Evolutionary conservation across 2,329 filamentous ascomycete genomes (phyloP).

Genomic region (Emergomyces pasteurianus): DNA sequence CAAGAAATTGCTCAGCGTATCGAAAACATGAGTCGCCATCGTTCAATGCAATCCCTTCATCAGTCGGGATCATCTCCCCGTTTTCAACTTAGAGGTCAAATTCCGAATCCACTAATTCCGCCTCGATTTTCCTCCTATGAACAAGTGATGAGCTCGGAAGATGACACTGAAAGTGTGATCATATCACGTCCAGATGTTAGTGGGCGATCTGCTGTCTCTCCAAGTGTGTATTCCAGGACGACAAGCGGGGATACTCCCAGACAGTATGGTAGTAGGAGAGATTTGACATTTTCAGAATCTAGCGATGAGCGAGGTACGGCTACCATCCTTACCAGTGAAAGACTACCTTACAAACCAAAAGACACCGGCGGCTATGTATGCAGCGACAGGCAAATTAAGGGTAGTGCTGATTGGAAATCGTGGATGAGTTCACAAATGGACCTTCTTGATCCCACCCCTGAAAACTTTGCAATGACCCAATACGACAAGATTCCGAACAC

Average conservation of each 20-base stretch:
- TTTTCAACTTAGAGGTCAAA: conserved; percentile 5
- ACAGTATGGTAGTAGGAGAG: conserved; percentile 1
- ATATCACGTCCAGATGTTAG: conserved; percentile 1
- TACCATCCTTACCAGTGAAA: conserved; percentile 13
- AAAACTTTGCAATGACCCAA: not conserved
- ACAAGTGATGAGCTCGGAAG: conserved; percentile 3
- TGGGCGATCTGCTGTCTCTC: conserved; percentile 12
- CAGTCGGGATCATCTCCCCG: conserved; percentile 8
- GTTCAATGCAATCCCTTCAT: conserved; percentile 1
- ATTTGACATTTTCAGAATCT: conserved; percentile 4
- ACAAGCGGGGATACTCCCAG: conserved; percentile 17
- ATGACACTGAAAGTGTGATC: conserved; percentile 10
- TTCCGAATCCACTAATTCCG: not conserved
- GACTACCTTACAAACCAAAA: conserved; percentile 7
- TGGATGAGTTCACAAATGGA: conserved; percentile 18
- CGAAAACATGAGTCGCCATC: conserved; percentile 7
- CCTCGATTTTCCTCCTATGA: conserved; percentile 2
- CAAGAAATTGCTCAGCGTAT: conserved; percentile 13
- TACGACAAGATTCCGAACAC: conserved; percentile 4
- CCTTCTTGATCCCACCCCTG: conserved; percentile 6
- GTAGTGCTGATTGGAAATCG: conserved; percentile 14
- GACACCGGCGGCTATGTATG: not conserved
- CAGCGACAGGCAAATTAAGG: conserved; percentile 3
- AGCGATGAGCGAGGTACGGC: conserved; percentile 13
- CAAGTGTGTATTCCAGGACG: conserved; percentile 24